Conservation (phyloP, 1,284 basidiomycete genomes). For the Puccinia coronata region DNA sequence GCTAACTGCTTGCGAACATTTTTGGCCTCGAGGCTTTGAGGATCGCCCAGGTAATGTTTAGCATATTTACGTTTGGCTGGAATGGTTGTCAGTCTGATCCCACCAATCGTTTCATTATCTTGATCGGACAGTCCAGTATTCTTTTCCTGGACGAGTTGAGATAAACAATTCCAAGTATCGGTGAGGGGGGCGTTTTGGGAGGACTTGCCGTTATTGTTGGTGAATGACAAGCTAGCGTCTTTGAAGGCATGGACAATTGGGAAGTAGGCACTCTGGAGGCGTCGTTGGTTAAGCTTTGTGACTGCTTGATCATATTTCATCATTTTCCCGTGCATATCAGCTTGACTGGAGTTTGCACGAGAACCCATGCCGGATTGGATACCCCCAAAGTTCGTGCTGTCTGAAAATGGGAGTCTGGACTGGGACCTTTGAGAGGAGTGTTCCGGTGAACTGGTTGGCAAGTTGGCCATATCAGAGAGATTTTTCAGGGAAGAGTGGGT, state of each 20-base stretch:
- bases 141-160: slow-evolving; percentile 61
- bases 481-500: slow-evolving; percentile 48
- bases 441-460: slow-evolving; percentile 38
- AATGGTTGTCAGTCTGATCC: slow-evolving; percentile 58
- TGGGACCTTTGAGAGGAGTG: slow-evolving; percentile 48
- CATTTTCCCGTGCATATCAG: slow-evolving; percentile 77
- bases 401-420: slow-evolving; percentile 48
- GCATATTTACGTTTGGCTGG: slow-evolving; percentile 57
- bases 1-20: slow-evolving; percentile 56
- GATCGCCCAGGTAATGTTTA: slow-evolving; percentile 63
- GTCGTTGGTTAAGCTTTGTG: slow-evolving; percentile 70
- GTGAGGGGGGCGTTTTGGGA: slow-evolving; percentile 57
- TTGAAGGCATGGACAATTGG: slow-evolving; percentile 72
- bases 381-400: slow-evolving; percentile 39
- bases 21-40: slow-evolving; percentile 57
- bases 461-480: slow-evolving; percentile 8
- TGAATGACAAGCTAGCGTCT: slow-evolving; percentile 62
- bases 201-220: slow-evolving; percentile 58
- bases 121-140: slow-evolving; percentile 56
- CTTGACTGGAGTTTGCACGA: slow-evolving; percentile 62
- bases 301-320: slow-evolving; percentile 87
- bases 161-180: slow-evolving; percentile 61
- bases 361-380: slow-evolving; percentile 42
- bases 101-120: slow-evolving; percentile 12
- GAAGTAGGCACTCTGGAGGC: slow-evolving; percentile 71